phyloP scores from a whole-genome alignment of 129 eudicot species.

The Oenanthe sinensis region DNA sequence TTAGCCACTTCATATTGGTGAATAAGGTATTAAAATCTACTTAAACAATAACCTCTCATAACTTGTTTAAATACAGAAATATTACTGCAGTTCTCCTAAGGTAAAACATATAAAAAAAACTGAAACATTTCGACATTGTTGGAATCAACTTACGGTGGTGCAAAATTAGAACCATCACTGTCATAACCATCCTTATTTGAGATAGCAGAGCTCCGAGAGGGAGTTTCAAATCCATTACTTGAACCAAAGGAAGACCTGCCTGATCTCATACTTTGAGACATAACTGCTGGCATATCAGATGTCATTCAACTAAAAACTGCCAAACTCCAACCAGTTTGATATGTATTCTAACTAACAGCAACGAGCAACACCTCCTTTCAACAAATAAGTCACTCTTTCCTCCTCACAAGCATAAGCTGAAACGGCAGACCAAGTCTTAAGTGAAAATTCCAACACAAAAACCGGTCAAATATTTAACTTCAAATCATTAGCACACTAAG shows the following conservation, averaged over 20 bases:
- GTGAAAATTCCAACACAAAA: too few relatives aligned
- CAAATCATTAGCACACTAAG: background rate
- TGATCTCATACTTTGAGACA: slow-evolving; percentile 67
- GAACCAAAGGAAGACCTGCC: slow-evolving; percentile 68
- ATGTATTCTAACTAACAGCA: background rate
- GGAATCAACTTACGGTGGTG: slow-evolving; percentile 71
- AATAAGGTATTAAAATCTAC: slow-evolving; percentile 1
- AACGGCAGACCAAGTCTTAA: background rate
- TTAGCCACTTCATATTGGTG: background rate
- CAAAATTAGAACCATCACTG: slow-evolving; percentile 85
- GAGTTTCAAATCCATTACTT: slow-evolving; percentile 67
- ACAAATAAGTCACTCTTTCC: too few relatives aligned
- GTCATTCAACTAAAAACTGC: slow-evolving; percentile 30
- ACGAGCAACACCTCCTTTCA: background rate
- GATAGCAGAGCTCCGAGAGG: slow-evolving; percentile 51
- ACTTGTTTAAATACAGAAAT: background rate
- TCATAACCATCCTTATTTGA: slow-evolving; percentile 91
- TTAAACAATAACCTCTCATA: background rate
- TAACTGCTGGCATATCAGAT: slow-evolving; percentile 45
- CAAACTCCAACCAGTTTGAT: background rate
- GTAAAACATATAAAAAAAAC: too few relatives aligned
- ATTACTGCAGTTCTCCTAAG: background rate
- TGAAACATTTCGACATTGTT: background rate
- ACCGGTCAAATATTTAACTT: background rate
- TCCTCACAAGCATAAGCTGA: slow-evolving; percentile 1